Evolutionary conservation across 495 filamentous ascomycete genomes (phyloP), one percentile per base, ranked within the genome.

Genomic region (Recurvomyces mirabilis): DNA sequence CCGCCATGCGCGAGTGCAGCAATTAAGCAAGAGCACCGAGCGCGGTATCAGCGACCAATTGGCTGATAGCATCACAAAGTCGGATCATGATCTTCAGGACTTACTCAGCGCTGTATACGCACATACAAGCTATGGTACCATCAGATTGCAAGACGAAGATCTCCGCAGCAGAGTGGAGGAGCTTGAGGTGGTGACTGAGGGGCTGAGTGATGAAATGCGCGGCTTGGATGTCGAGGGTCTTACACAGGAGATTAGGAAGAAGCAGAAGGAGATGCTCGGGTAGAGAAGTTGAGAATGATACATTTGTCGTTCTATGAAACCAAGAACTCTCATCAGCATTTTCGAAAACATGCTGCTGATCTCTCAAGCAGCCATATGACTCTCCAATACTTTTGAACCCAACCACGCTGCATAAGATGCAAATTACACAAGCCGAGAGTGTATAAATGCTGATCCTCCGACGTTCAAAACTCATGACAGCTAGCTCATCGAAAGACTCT

Each of bases 131-230:
- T 49, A 24, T 28, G 41, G 46, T 5, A 22, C 22, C 3, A 45
- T 46, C 13, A 38, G 37, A n/a, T 28, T 56, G 9, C 28, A 30
- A 11, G 42, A 49, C 15, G 22, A 17, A 14, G 37, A 24, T 6
- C 17, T 45, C 6, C 26, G 39, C 28, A 30, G 11, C 10, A 37
- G 18, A 4, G 23, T 56, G 14, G 29, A 41, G 1, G 12, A 28
- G 5, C 34, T 56, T 13, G 49, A 56, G 23, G 18, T 15, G 15
- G 19, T 19, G 15, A 54, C 46, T 25, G 23, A 49, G 17, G 35
- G 15, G 3, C 5, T 54, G 20, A 41, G 51, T 2, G 21, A 45
- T 23, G 11, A 42, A 29, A 54, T 54, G 51, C 33, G 51, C 14
- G 17, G 13, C 4, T 23, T 54, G 11, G 37, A 49, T 38, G 33